Conservation (phyloP, 768 basidiomycete species). For the Gyrodon lividus region DNA sequence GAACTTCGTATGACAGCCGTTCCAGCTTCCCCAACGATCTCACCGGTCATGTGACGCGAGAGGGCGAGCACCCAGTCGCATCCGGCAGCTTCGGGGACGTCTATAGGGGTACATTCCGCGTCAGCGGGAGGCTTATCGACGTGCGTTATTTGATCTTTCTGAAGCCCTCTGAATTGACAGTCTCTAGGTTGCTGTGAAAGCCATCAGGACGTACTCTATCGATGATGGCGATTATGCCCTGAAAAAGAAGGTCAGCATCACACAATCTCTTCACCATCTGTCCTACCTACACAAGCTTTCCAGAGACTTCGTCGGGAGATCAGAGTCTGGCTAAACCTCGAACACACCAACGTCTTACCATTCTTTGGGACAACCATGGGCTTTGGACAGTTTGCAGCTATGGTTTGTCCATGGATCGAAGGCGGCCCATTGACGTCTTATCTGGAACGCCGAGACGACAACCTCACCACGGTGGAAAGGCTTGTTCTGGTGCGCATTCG, state of each 20-base stretch:
- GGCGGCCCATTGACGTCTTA: slow-evolving; percentile 26
- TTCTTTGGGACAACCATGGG: slow-evolving; percentile 25
- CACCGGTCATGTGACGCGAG: background rate
- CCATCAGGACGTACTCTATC: background rate
- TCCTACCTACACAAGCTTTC: too few species aligned
- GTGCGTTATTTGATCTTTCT: background rate
- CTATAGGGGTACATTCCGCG: background rate
- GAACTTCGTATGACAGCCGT: too few species aligned
- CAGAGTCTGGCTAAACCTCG: slow-evolving; percentile 27
- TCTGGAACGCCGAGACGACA: slow-evolving; percentile 11
- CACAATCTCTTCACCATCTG: too few species aligned
- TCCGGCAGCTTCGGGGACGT: background rate
- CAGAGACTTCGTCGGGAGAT: slow-evolving; percentile 31
- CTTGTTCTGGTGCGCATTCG: slow-evolving; percentile 15
- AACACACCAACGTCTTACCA: slow-evolving; percentile 31
- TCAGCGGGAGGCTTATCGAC: background rate
- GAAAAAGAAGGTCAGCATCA: background rate
- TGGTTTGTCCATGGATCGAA: slow-evolving; percentile 35
- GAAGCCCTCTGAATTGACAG: background rate
- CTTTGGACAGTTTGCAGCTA: slow-evolving; percentile 31
- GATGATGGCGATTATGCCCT: background rate
- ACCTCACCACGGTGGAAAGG: slow-evolving; percentile 12
- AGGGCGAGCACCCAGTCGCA: background rate
- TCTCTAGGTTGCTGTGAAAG: background rate
- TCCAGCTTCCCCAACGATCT: background rate